Conservation (phyloP, 768 basidiomycete genomes). For the Auricularia sp. region DNA sequence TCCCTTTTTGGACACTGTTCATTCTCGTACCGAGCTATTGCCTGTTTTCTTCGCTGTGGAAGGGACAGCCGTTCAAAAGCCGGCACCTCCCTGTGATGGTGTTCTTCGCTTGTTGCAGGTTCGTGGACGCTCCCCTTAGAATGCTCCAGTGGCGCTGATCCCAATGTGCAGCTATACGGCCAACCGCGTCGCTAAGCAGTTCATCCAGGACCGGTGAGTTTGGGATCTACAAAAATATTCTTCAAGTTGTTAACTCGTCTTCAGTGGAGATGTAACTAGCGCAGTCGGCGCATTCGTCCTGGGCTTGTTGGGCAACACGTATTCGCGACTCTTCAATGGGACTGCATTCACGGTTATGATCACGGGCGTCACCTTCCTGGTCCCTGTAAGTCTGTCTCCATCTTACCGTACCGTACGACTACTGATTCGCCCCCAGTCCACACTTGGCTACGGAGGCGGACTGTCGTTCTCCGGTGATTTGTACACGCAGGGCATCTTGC, state of each 20-base stretch:
- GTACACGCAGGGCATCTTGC: slow-evolving; percentile 67
- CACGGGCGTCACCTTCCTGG: slow-evolving; percentile 76
- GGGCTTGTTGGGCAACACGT: slow-evolving; percentile 68
- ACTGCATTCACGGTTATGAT: slow-evolving; percentile 90
- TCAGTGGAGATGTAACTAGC: slow-evolving; percentile 59
- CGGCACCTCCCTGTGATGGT: slow-evolving; percentile 76
- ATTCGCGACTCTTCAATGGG: slow-evolving; percentile 73
- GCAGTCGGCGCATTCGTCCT: slow-evolving; percentile 80
- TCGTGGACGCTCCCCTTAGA: slow-evolving; percentile 21
- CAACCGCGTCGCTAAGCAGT: slow-evolving; percentile 75
- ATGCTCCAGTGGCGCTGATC: background rate
- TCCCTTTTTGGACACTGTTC: slow-evolving; percentile 70
- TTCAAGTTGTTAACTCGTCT: background rate
- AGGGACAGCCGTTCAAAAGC: slow-evolving; percentile 66
- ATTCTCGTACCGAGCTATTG: slow-evolving; percentile 71
- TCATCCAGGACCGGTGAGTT: slow-evolving; percentile 61
- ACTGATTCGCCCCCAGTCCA: background rate
- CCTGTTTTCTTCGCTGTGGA: slow-evolving; percentile 58
- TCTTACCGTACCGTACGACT: background rate
- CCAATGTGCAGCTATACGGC: slow-evolving; percentile 27
- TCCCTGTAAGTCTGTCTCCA: slow-evolving; percentile 50
- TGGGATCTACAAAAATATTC: background rate
- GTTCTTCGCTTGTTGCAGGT: slow-evolving; percentile 69
- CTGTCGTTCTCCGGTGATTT: slow-evolving; percentile 82
- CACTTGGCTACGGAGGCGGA: slow-evolving; percentile 25